These are phyloP conservation scores for Microdochium trichocladiopsis DNA, from an alignment of 2,329 filamentous ascomycete genomes.

Conservation along the genomic window DNA sequence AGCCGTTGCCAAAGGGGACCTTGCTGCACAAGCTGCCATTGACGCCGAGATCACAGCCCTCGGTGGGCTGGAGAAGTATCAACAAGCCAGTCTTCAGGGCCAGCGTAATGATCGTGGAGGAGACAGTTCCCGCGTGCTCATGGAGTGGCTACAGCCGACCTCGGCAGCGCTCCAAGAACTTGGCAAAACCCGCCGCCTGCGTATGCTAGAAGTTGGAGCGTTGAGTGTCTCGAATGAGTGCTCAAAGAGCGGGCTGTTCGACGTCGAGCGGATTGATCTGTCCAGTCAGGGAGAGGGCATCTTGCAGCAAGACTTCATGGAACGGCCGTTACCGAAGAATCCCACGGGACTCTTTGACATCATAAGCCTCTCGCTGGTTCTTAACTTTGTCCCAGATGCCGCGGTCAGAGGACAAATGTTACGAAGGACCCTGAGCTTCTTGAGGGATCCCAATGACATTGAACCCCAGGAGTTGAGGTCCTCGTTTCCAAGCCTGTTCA, in stretches of 20 bases:
- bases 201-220: slow-evolving; percentile 83
- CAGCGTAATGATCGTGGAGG: slow-evolving; percentile 60
- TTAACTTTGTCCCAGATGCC: slow-evolving; percentile 88
- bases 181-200: slow-evolving; percentile 27
- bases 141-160: slow-evolving; percentile 50
- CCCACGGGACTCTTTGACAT: slow-evolving; percentile 71
- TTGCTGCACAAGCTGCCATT: slow-evolving; percentile 34
- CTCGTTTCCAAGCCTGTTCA: slow-evolving; percentile 66
- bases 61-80: slow-evolving; percentile 57
- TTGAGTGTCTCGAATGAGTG: slow-evolving; percentile 81
- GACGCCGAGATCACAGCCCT: slow-evolving; percentile 46
- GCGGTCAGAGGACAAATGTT: slow-evolving; percentile 78
- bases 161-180: slow-evolving; percentile 14
- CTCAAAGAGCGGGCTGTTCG: slow-evolving; percentile 62
- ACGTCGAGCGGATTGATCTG: slow-evolving; percentile 80
- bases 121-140: slow-evolving; percentile 57
- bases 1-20: slow-evolving; percentile 47
- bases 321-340: slow-evolving; percentile 62
- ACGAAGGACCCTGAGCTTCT: slow-evolving; percentile 63
- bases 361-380: slow-evolving; percentile 82
- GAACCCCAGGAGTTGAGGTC: slow-evolving; percentile 14
- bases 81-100: slow-evolving; percentile 61
- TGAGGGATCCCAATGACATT: slow-evolving; percentile 32
- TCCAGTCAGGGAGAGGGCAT: slow-evolving; percentile 81
- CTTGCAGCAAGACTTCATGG: slow-evolving; percentile 88